Evolutionary conservation across 257 asterid species (phyloP), one percentile per base, ranked within the genome.

Genomic region (Misopates orontium): DNA sequence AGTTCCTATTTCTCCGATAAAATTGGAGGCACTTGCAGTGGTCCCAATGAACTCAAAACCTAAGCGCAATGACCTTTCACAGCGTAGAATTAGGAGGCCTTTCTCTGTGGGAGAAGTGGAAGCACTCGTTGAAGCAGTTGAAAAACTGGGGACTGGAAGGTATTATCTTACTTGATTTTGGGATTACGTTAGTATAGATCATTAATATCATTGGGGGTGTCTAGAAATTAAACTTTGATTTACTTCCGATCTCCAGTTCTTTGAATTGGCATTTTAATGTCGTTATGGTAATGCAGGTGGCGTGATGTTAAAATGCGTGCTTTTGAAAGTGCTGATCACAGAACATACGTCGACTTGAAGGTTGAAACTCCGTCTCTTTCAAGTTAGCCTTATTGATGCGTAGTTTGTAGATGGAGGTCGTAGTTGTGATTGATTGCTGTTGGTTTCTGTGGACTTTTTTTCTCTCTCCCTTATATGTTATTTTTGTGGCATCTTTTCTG

Each of bases 321-420:
- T 68, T 93, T 93, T 65, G 96, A 87, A 75, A 60, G 77, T 71
- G 99, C 95, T 44, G 95, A 93, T 78, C 99, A 93, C 61, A 79
- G 99, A 73, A 93, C 97, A 16, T 93, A 90, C 53, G 97, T 93
- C 16, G 99, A 93, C 76, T 73, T 93, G 77, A 93, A 93, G 99
- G 99, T 90, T 60, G 31, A 77, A 52, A 66, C 56, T 19, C 39
- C 61, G 5, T 45, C 17, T 64, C 36, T 28, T 47, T 62, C 54
- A 19, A n/a, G 17, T 54, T 28, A 48, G 51, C 56, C 19, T 66
- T 50, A 1, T 4, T 18, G 20, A 39, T 42, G 5, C 24, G 7
- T 50, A 1, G 23, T 39, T 59, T 59, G 23, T 39, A 6, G 45
- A 5, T 39, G 40, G 65, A 48, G 23, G 45, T 40, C 20, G 9